Evolutionary conservation across 2,329 filamentous ascomycete genomes (phyloP), one percentile per base, ranked within the genome.

Genomic region (Podosphaera aphanis): DNA sequence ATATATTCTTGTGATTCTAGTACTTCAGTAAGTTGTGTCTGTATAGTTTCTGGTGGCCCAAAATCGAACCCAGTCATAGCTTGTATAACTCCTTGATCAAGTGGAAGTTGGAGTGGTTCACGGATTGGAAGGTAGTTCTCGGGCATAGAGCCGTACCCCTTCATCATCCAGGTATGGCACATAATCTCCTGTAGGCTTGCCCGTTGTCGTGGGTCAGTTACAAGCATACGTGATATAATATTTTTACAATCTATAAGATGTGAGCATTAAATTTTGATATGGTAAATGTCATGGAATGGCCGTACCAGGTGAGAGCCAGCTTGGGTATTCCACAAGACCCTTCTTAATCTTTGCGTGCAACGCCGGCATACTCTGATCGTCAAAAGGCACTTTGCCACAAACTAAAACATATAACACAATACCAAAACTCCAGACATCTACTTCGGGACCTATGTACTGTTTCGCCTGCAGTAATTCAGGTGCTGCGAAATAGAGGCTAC

Each of bases 61-160:
- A 95, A 98, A 61, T 95, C 93, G 61, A 98, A 98, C 2, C 90
- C 90, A 20, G 85, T 92, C 90, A 98, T 98, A 54, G 83, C 86
- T 43, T 83, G 74, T 47, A 98, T 74, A 3, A 95, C 79, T 38
- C 82, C 78, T 1, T 72, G 67, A 57, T 95, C 88, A 8, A 98
- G 65, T 5, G 88, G 86, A 13, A 92, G 66, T 33, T 80, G 73
- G n/a, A 95, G 62, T 2, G 90, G 84, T 54, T 93, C 88, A 43
- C 90, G 79, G 27, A 66, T 63, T 2, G 86, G 86, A 2, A 98
- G 67, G 51, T 82, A 83, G 56, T 94, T 98, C 50, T 95, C 90
- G 0, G 86, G 86, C 7, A 85, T 77, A 2, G 74, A 75, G 56
- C 71, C 80, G 61, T 85, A 95, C 7, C 88, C 86, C 61, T 95